Evolutionary conservation across 176 grass and related monocot species (phyloP).

Genomic region (Aegilops umbellulata): DNA sequence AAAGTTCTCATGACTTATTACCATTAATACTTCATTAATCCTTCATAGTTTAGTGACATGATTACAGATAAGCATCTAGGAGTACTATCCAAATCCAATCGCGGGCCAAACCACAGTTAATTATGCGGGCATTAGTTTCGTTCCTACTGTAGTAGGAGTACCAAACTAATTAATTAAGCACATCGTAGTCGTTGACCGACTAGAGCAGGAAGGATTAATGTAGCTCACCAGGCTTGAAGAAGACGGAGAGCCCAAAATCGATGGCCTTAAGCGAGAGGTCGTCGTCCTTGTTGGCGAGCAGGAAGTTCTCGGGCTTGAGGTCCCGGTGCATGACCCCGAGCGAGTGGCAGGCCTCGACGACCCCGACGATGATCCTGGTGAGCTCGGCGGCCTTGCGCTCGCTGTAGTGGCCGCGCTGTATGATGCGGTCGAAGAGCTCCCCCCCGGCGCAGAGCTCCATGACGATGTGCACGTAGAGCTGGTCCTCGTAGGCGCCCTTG

Average conservation of each 20-base stretch:
- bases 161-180: background rate
- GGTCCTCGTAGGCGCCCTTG: constrained; percentile 96
- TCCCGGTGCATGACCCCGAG: constrained; percentile 97
- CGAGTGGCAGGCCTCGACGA: constrained; percentile 96
- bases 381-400: constrained; percentile 96
- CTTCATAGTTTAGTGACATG: background rate
- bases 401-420: constrained; percentile 90
- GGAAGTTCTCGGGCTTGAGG: constrained; percentile 97
- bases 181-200: constrained; percentile 8
- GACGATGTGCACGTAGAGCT: constrained; percentile 88
- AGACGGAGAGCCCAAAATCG: constrained; percentile 96
- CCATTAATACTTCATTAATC: background rate
- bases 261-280: constrained; percentile 94
- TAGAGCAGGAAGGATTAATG: background rate
- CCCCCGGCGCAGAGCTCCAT: constrained; percentile 97
- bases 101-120: background rate
- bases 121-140: background rate
- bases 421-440: constrained; percentile 98
- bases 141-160: background rate
- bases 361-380: constrained; percentile 85
- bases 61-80: background rate
- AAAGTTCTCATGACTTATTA: background rate
- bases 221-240: constrained; percentile 90
- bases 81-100: background rate
- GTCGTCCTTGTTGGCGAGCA: constrained; percentile 81